phyloP scores from a whole-genome alignment of 202 grass and related monocot species.

The Miscanthus sacchariflorus region DNA sequence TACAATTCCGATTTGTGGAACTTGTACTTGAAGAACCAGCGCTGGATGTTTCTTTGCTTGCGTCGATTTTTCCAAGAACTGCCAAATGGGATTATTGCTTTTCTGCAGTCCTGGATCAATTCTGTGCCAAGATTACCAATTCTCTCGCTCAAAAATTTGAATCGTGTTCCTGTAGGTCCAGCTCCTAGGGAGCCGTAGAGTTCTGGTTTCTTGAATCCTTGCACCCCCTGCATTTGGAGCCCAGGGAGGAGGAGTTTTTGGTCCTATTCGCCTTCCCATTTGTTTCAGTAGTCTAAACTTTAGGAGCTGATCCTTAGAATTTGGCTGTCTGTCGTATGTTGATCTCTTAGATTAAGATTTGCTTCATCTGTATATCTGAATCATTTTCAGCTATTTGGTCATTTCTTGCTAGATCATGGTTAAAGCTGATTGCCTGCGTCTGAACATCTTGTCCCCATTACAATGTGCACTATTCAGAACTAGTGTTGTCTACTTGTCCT shows the following conservation, averaged over 20 bases:
- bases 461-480: background rate
- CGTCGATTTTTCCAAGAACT: background rate
- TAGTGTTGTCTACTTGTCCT: background rate
- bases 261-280: background rate
- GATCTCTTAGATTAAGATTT: background rate
- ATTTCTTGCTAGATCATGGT: background rate
- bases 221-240: background rate
- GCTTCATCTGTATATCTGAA: background rate
- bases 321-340: background rate
- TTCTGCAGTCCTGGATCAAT: background rate
- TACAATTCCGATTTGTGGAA: background rate
- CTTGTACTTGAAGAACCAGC: background rate
- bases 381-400: background rate
- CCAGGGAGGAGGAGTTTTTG: background rate
- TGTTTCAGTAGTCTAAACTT: background rate
- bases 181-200: background rate
- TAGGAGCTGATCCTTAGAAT: background rate
- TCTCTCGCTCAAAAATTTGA: background rate
- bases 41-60: background rate
- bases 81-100: background rate
- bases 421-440: background rate
- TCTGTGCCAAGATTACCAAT: conserved; percentile 5
- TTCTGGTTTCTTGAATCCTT: conserved; percentile 11
- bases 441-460: background rate
- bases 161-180: background rate